These are phyloP conservation scores for Prosopis cineraria DNA, from an alignment of 306 rosid genomes.

Conservation along the genomic window DNA sequence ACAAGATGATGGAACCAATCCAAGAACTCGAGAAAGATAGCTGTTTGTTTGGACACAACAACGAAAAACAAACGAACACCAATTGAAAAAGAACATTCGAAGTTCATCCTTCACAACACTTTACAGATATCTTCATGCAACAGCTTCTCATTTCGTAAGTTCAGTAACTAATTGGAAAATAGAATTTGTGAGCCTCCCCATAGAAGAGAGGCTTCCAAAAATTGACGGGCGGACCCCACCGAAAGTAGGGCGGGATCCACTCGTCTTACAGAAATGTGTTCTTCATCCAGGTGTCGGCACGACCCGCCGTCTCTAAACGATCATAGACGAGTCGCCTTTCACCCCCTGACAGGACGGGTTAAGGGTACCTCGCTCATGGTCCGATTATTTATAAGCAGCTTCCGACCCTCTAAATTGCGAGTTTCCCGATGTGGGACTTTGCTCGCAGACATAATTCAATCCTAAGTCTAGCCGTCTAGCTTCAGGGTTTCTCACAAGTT, in stretches of 20 bases:
- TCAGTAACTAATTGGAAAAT: too few species aligned
- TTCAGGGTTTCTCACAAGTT: not conserved
- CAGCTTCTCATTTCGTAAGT: too few species aligned
- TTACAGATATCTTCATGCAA: too few species aligned
- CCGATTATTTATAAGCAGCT: conserved; percentile 6
- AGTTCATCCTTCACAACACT: too few species aligned
- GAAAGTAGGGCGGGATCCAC: conserved; percentile 55
- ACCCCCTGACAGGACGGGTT: conserved; percentile 85
- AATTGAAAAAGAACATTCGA: too few species aligned
- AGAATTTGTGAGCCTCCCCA: conserved; percentile 30
- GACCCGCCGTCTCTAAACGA: conserved; percentile 72
- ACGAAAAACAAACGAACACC: too few species aligned
- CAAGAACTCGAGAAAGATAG: too few species aligned
- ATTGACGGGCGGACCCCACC: conserved; percentile 71
- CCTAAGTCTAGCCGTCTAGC: too few species aligned
- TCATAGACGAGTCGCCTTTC: conserved; percentile 70
- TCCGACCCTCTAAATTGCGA: not conserved
- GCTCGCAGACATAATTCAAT: not conserved
- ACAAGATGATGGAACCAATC: too few species aligned
- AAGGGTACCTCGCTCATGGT: rapidly evolving
- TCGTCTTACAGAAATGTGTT: conserved; percentile 48
- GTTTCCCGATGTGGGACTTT: conserved; percentile 41
- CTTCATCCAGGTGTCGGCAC: conserved; percentile 63
- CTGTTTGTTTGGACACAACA: too few species aligned
- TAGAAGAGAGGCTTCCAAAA: conserved; percentile 56